Base-by-base conservation (phyloP, 768 basidiomycete genomes). In the Collybia sordida region DNA sequence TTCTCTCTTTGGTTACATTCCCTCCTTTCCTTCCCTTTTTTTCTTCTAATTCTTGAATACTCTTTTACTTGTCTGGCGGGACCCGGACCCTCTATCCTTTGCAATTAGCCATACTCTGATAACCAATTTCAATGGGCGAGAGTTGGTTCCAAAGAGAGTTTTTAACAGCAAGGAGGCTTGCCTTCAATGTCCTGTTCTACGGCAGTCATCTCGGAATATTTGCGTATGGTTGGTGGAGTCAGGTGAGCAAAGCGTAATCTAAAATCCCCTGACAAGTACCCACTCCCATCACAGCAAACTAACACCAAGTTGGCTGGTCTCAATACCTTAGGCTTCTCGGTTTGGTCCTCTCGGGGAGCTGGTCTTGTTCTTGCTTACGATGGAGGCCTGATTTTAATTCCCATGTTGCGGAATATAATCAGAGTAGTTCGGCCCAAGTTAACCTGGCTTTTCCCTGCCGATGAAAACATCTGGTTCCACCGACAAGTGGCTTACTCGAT, bases 401-500 rank as follows among this genome's bases (percentile, higher is more conserved):
- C 94, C 27, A 87, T 96, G 85, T 66, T 95, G 50, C 88, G 93
- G 62, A 95, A 95, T 65, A 71, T 92, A 62, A 83, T 96, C 65
- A 88, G 90, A 51, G 68, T 91, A 55, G 70, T 95, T 55, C 87
- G 94, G 28, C 94, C 93, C 17, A 81, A 75, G 57, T 61, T 96
- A 40, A 69, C 82, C n/a, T 88, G 88, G 82, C 70, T 90, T 49
- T 85, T 96, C 75, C 93, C 93, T 14, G 87, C 89, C 51, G 94
- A 98, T 66, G 93, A 96, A 73, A 92, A 91, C 58, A 88, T 96
- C 62, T 95, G 93, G 94, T 93, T 90, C 78, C 93, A 97, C 68
- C 77, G 92, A 50, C 93, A 95, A 63, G 90, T 96, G 38, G 94
- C 94, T 15, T 98, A 97, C 67, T 90, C 88, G 6, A 85, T 95